Evolutionary conservation across 768 basidiomycete genomes (phyloP).

Genomic region (Hygrocybe coccinea): DNA sequence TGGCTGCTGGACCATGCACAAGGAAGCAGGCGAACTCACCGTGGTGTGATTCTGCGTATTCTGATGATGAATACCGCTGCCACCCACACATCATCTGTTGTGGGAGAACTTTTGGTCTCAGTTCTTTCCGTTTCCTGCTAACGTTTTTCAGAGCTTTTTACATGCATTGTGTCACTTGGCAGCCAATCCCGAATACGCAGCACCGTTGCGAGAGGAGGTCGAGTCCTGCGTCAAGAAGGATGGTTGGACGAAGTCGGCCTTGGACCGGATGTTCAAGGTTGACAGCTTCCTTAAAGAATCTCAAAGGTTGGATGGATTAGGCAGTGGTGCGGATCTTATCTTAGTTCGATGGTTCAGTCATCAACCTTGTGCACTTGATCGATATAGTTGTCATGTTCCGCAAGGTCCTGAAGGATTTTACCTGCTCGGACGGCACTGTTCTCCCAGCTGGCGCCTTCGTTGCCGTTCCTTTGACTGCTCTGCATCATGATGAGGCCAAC

Average conservation of each 20-base stretch:
- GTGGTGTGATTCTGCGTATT: conserved; percentile 25
- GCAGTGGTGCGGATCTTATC: conserved; percentile 21
- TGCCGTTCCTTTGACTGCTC: conserved; percentile 17
- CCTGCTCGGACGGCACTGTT: conserved; percentile 35
- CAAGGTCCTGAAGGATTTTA: conserved; percentile 29
- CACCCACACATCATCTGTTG: conserved; percentile 31
- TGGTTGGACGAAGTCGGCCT: conserved; percentile 29
- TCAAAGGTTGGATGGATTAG: conserved; percentile 30
- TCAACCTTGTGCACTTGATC: background rate
- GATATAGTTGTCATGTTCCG: conserved; percentile 29
- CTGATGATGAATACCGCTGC: conserved; percentile 38
- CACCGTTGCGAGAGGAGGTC: conserved; percentile 37
- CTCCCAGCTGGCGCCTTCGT: conserved; percentile 32
- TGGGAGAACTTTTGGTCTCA: conserved; percentile 2
- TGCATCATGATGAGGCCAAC: conserved; percentile 17
- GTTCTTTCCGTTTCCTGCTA: background rate
- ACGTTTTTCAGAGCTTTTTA: conserved; percentile 28
- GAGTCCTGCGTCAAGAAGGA: conserved; percentile 26
- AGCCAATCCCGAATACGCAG: conserved; percentile 26
- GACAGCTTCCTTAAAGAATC: conserved; percentile 41
- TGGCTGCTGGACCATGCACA: conserved; percentile 40
- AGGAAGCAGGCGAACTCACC: conserved; percentile 21
- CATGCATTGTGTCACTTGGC: conserved; percentile 34
- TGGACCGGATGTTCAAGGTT: conserved; percentile 34
- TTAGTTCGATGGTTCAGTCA: background rate